Evolutionary conservation across 768 basidiomycete genomes (phyloP).

Genomic region (Holtermannia corniformis): DNA sequence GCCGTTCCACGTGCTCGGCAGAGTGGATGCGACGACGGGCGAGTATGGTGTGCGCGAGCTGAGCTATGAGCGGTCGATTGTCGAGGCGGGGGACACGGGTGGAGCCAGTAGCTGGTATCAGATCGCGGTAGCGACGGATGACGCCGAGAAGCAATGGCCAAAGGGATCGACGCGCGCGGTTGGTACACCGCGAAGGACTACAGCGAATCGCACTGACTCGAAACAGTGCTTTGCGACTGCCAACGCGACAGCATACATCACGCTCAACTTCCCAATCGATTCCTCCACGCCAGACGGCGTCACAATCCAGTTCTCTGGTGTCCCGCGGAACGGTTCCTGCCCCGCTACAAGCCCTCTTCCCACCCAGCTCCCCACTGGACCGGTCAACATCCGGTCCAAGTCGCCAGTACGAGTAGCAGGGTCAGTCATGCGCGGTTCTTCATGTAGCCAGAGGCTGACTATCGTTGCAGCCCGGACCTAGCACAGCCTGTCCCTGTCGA

Average conservation of each 20-base stretch:
- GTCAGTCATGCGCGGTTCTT: no score
- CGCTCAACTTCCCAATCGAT: neutral
- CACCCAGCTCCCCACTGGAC: neutral
- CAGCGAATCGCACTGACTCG: neutral
- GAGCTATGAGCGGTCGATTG: no score
- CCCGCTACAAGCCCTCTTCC: neutral
- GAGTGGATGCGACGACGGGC: no score
- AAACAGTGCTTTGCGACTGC: neutral
- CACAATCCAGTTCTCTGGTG: neutral
- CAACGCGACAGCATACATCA: neutral
- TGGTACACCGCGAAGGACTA: conserved; percentile 1
- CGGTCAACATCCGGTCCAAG: neutral
- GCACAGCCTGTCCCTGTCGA: conserved; percentile 19
- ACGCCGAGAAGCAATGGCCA: conserved; percentile 10
- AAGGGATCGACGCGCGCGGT: conserved; percentile 17
- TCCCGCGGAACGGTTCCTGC: neutral
- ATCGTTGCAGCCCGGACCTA: conserved; percentile 3
- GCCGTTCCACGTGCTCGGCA: conserved; percentile 1
- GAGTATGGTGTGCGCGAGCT: no score
- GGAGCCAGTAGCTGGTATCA: conserved; percentile 25
- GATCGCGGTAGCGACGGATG: conserved; percentile 10
- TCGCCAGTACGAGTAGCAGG: neutral
- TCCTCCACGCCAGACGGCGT: neutral
- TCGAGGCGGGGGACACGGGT: neutral
- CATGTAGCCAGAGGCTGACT: no score